A percentile compares a stretch with the other conserved stretches of the same genome.
phyloP scores from a whole-genome alignment of 495 filamentous ascomycete species.

The Astrothelium macrocarpum region DNA sequence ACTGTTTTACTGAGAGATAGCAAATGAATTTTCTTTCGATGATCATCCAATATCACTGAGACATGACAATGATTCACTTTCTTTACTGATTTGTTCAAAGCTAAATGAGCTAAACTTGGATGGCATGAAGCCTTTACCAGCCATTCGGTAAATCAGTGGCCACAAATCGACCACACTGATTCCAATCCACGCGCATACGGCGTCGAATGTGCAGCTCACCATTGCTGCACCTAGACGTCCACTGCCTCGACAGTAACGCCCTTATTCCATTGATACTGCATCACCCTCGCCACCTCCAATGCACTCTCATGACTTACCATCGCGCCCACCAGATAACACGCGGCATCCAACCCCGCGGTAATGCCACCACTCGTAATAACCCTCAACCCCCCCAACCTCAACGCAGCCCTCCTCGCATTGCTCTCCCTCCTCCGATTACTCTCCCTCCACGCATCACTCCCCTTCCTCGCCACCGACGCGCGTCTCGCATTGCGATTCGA shows the following conservation, averaged over 20 bases:
- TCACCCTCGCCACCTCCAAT: conserved; percentile 53
- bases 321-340: conserved; percentile 66
- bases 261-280: conserved; percentile 67
- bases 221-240: conserved; percentile 47
- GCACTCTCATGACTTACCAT: conserved; percentile 59
- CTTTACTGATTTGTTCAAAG: background rate
- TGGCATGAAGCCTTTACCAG: background rate
- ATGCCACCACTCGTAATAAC: conserved; percentile 70
- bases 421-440: conserved; percentile 56
- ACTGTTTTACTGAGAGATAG: too few species aligned
- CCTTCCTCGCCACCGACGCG: conserved; percentile 58
- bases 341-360: conserved; percentile 67
- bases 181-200: background rate
- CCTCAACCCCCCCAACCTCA: conserved; percentile 59
- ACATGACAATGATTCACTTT: too few species aligned
- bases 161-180: too few species aligned
- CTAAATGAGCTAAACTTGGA: background rate
- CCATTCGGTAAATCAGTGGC: too few species aligned
- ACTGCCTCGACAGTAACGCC: conserved; percentile 60
- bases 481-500: conserved; percentile 43
- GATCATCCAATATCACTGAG: background rate
- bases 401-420: conserved; percentile 52
- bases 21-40: too few species aligned
- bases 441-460: conserved; percentile 60
- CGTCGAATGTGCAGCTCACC: background rate